These are phyloP conservation scores for Epicoccum nigrum DNA, from an alignment of 2,329 filamentous ascomycete species.

Conservation along the genomic window DNA sequence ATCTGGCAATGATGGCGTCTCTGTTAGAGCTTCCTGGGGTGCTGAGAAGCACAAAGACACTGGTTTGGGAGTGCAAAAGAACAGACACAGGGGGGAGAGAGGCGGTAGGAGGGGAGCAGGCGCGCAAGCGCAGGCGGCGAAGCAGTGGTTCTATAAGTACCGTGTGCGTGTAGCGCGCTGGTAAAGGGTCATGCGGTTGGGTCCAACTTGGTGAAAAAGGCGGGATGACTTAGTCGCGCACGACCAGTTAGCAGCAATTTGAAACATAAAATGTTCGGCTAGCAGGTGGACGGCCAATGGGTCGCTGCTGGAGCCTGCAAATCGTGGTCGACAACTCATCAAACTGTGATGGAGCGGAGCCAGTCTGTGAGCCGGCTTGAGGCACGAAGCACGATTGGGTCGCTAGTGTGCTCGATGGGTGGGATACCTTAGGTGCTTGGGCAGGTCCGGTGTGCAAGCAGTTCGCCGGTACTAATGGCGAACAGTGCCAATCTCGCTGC, in stretches of 20 bases:
- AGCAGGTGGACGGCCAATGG: slow-evolving; percentile 40
- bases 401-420: no score
- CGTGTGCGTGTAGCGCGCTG: slow-evolving; percentile 31
- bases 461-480: slow-evolving; percentile 2
- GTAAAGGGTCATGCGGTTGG: slow-evolving; percentile 43
- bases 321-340: slow-evolving; percentile 48
- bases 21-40: slow-evolving; percentile 20
- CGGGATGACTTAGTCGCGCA: slow-evolving; percentile 44
- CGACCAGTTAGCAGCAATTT: slow-evolving; percentile 41
- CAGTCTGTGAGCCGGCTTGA: slow-evolving; percentile 26
- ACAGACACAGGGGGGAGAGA: not conserved
- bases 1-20: slow-evolving; percentile 26
- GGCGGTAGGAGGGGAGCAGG: slow-evolving; percentile 1
- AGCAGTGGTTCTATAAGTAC: slow-evolving; percentile 40
- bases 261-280: slow-evolving; percentile 47
- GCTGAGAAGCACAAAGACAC: slow-evolving; percentile 17
- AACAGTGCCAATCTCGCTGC: not conserved
- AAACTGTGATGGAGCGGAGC: slow-evolving; percentile 39
- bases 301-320: slow-evolving; percentile 29
- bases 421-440: slow-evolving; percentile 12
- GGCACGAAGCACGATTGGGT: slow-evolving; percentile 36
- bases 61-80: not conserved
- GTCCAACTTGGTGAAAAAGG: slow-evolving; percentile 31
- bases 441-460: slow-evolving; percentile 4
- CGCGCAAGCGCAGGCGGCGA: slow-evolving; percentile 22